Conservation (phyloP, 1,284 basidiomycete species). For the Pseudozyma tsukubaensis region DNA sequence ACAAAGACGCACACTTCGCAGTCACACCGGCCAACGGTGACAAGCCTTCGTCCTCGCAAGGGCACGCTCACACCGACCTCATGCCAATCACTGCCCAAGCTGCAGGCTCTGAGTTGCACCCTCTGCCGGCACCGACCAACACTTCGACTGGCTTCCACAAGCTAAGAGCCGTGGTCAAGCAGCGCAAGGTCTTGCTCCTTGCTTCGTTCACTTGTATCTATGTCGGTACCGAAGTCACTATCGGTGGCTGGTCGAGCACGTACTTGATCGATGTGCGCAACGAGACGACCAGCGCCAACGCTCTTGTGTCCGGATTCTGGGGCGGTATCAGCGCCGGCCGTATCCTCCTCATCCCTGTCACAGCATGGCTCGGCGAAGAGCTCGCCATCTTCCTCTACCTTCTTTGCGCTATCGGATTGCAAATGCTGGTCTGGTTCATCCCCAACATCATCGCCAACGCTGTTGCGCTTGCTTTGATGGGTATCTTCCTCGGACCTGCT, state of each 20-base stretch:
- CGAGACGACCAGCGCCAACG: conserved; percentile 26
- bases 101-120: conserved; percentile 14
- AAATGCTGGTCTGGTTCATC: conserved; percentile 53
- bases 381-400: conserved; percentile 49
- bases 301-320: conserved; percentile 58
- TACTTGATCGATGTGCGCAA: conserved; percentile 44
- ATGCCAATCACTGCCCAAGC: conserved; percentile 13
- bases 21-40: not conserved
- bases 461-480: conserved; percentile 47
- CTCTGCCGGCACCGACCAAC: conserved; percentile 4
- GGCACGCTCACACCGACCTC: conserved; percentile 12
- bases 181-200: conserved; percentile 29
- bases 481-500: conserved; percentile 49
- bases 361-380: conserved; percentile 45
- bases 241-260: conserved; percentile 51
- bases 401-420: conserved; percentile 35
- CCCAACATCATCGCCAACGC: conserved; percentile 53
- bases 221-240: conserved; percentile 56
- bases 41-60: conserved; percentile 1
- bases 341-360: conserved; percentile 52
- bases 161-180: conserved; percentile 26
- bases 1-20: not conserved
- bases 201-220: conserved; percentile 46
- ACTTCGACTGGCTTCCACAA: conserved; percentile 27
- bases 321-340: conserved; percentile 51